Percentiles rank a stretch among this genome's conserved stretches.
Conservation (phyloP, 495 filamentous ascomycete species). For the Xylaria grammica region DNA sequence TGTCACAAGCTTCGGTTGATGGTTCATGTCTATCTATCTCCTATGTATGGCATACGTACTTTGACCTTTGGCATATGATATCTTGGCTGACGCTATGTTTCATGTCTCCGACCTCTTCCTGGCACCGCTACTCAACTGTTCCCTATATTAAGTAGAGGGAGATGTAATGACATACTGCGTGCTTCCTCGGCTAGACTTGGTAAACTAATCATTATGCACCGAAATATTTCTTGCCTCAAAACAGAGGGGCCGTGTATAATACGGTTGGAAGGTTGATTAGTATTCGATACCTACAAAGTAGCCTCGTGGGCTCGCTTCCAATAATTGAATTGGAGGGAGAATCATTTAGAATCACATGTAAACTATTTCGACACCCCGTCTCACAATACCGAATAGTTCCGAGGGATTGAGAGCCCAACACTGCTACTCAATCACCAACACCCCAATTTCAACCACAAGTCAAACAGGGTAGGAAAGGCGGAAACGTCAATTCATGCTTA, state of each 20-base stretch:
- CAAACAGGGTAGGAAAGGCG: background rate
- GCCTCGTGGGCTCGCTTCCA: too few relatives aligned
- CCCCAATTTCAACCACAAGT: background rate
- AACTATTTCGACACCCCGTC: background rate
- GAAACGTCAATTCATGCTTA: slow-evolving; percentile 25
- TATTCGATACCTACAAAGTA: background rate
- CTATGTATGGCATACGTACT: background rate
- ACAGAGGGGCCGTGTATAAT: too few relatives aligned
- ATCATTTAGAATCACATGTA: background rate
- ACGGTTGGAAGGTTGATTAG: too few relatives aligned
- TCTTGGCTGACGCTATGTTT: background rate
- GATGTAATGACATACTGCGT: too few relatives aligned
- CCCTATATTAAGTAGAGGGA: too few relatives aligned
- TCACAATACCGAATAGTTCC: background rate
- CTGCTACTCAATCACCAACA: background rate
- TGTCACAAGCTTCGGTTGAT: slow-evolving; percentile 3
- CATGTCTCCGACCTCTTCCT: background rate
- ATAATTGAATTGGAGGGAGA: too few relatives aligned
- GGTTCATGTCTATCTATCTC: background rate
- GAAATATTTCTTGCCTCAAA: too few relatives aligned
- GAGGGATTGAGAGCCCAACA: background rate
- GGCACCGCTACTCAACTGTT: background rate
- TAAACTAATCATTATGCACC: too few relatives aligned
- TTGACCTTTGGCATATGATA: slow-evolving; percentile 1
- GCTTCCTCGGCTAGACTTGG: too few relatives aligned